Evolutionary conservation across 2,329 filamentous ascomycete species (phyloP), one percentile per base, ranked within the genome.

Genomic region (Fusarium sp.): DNA sequence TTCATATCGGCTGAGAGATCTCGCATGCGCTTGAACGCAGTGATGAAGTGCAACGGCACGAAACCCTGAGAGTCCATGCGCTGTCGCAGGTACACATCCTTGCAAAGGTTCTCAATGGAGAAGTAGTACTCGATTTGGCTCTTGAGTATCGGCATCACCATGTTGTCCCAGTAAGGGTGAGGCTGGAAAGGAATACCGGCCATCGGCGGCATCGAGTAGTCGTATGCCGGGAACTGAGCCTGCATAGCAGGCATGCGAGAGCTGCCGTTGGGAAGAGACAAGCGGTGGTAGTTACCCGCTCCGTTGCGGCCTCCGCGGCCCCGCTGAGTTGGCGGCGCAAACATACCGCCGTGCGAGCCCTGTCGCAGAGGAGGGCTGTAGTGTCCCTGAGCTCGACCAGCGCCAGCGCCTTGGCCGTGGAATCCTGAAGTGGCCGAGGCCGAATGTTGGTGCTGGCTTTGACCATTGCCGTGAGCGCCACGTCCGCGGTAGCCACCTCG

Each of bases 21-120:
- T 34, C 76, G 77, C 63, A 81, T 90, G 64, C 96, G 90, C 79
- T 93, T 93, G 84, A 99, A 99, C n/a, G 85, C 86, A 20, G 91
- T 87, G 72, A 99, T 90, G 63, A 97, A 87, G 33, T 86, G 85
- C 56, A 99, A 82, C 55, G 89, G 89, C 13, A 97, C 94, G 76
- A 94, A 98, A 16, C 96, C 96, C 78, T 98, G 92, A 1, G 91
- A 92, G 77, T 99, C 95, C 96, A 99, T 98, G 73, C 94, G 90
- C 75, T 88, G 90, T 62, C 96, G 90, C 64, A 99, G 85, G 79
- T 89, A 98, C 75, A 92, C 85, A 76, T 99, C 96, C 81, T 97
- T 97, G 85, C 93, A 92, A 54, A 98, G 85, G 77, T 99, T 99
- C 76, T 97, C 92, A 27, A 97, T 87, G 0, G 95, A 98, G 81